phyloP scores from a whole-genome alignment of 305 asterid genomes.

The Solanum hybrid region DNA sequence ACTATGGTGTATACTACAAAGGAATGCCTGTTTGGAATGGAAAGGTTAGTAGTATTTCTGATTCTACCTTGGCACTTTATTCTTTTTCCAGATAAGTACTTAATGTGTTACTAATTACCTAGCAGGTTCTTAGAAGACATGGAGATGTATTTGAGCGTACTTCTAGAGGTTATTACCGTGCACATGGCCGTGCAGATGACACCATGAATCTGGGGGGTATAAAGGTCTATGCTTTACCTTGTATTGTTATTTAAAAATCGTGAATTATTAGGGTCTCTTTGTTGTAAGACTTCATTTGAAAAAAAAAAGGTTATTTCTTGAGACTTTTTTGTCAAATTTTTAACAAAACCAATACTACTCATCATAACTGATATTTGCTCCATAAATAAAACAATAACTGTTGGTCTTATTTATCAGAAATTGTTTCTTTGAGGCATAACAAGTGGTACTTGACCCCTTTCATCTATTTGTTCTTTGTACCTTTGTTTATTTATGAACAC shows the following conservation, averaged over 20 bases:
- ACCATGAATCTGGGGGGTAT: conserved; percentile 98
- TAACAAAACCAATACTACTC: not conserved
- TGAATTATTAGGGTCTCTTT: not conserved
- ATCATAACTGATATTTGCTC: not conserved
- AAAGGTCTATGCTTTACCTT: conserved; percentile 44
- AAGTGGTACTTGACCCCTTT: not conserved
- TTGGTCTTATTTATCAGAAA: not conserved
- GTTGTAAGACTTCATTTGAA: not conserved
- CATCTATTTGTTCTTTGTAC: not conserved
- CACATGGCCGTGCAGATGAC: conserved; percentile 98
- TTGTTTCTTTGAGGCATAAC: not conserved
- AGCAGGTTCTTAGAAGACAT: conserved; percentile 81
- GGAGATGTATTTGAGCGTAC: conserved; percentile 91
- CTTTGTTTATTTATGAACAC: not conserved
- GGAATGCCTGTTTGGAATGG: conserved; percentile 88
- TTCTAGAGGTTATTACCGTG: conserved; percentile 65
- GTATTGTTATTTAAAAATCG: not conserved
- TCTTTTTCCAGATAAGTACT: not conserved
- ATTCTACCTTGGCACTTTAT: not conserved
- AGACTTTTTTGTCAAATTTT: not conserved
- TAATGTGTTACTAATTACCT: not conserved
- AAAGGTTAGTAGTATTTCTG: conserved; percentile 36
- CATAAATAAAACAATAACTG: not conserved
- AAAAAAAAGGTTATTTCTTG: not conserved
- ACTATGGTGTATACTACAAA: conserved; percentile 68